phyloP scores from a whole-genome alignment of 139 green algal species.

The Asterochloris erici region DNA sequence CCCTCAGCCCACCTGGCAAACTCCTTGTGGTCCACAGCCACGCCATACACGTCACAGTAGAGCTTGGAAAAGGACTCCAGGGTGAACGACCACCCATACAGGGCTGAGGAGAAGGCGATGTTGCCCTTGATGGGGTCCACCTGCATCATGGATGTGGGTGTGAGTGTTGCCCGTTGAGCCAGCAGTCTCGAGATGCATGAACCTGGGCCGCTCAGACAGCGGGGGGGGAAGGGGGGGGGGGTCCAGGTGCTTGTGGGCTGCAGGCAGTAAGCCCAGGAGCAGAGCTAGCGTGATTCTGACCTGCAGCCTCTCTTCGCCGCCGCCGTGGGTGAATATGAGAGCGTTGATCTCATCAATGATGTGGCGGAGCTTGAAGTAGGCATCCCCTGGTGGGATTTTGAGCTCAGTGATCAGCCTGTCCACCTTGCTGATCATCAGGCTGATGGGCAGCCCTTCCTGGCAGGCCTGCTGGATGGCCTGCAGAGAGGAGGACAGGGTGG shows the following conservation, averaged over 20 bases:
- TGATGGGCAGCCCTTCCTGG: slow-evolving; percentile 81
- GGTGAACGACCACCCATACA: slow-evolving; percentile 91
- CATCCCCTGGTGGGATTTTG: slow-evolving; percentile 95
- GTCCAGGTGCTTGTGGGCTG: no score
- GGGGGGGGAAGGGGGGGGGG: no score
- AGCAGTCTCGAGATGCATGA: no score
- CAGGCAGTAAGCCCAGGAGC: no score
- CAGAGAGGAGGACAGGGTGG: no score
- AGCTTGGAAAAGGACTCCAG: slow-evolving; percentile 85
- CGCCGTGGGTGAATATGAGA: slow-evolving; percentile 36
- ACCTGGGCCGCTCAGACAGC: no score
- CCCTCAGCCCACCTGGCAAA: slow-evolving; percentile 42
- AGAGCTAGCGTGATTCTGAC: not conserved
- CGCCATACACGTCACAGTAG: slow-evolving; percentile 64
- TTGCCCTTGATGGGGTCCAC: slow-evolving; percentile 84
- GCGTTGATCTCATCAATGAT: slow-evolving; percentile 95
- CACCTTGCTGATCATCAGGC: slow-evolving; percentile 91
- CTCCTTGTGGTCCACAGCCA: slow-evolving; percentile 29
- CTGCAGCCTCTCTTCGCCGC: slow-evolving; percentile 12
- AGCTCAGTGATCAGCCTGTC: slow-evolving; percentile 96
- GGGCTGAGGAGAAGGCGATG: slow-evolving; percentile 79
- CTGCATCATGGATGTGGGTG: slow-evolving; percentile 8
- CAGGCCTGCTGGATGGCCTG: slow-evolving; percentile 71
- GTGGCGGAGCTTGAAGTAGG: slow-evolving; percentile 97
- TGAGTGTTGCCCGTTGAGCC: no score